Percentiles rank a stretch among this genome's conserved stretches.
Evolutionary conservation across 371 early-diverging fungal genomes (phyloP).

Genomic region (Mucor circinelloides): DNA sequence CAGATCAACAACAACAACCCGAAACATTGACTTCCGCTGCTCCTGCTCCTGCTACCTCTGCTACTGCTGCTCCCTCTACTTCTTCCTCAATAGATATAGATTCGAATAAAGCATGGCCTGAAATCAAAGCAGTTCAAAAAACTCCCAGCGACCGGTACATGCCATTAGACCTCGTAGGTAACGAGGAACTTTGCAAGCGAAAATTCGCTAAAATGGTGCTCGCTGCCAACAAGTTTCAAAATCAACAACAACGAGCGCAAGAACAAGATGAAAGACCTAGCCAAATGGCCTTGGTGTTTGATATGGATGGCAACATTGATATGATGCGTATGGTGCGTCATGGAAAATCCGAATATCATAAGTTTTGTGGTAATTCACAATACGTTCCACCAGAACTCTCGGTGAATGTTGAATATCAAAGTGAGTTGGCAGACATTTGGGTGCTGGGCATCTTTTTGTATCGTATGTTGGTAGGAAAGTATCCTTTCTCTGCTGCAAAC

Average conservation of each 20-base stretch:
- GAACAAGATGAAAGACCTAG: conserved; percentile 14
- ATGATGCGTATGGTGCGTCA: conserved; percentile 26
- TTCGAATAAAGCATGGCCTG: conserved; percentile 15
- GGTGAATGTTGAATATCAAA: conserved; percentile 22
- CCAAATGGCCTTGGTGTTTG: conserved; percentile 35
- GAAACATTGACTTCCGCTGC: background rate
- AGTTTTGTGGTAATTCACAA: conserved; percentile 36
- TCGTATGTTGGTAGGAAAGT: conserved; percentile 39
- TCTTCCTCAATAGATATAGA: background rate
- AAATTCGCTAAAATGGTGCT: conserved; percentile 43
- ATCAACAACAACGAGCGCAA: conserved; percentile 12
- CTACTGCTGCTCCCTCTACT: conserved; percentile 3
- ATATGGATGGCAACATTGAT: conserved; percentile 34
- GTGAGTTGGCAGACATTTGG: conserved; percentile 45
- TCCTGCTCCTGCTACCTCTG: background rate
- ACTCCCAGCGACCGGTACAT: conserved; percentile 27
- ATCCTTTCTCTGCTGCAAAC: conserved; percentile 43
- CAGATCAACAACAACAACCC: background rate
- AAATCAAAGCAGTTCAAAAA: conserved; percentile 11
- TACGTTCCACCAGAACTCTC: conserved; percentile 46
- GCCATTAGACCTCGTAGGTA: conserved; percentile 20
- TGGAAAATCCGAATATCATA: conserved; percentile 31
- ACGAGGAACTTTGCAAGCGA: conserved; percentile 37
- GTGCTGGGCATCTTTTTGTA: conserved; percentile 45
- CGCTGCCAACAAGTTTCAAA: conserved; percentile 28